Conservation (phyloP, 345 rosid species). For the Alliaria petiolata region DNA sequence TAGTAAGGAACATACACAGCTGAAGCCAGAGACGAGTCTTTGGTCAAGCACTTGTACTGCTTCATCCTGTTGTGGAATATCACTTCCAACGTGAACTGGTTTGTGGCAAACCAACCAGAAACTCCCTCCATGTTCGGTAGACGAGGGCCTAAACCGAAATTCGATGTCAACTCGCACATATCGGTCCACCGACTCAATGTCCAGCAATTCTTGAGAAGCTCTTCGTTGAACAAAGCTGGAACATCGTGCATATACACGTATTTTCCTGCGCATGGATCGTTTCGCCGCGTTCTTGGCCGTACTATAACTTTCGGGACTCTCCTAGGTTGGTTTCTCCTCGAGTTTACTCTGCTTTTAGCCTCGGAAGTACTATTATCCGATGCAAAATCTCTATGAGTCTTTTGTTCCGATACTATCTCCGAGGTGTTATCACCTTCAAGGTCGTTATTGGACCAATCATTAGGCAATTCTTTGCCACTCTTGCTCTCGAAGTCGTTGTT, state of each 20-base stretch:
- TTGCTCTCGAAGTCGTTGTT: background rate
- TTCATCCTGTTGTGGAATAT: slow-evolving; percentile 82
- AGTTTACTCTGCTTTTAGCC: background rate
- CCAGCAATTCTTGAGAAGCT: slow-evolving; percentile 59
- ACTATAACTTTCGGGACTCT: background rate
- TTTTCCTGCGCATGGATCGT: slow-evolving; percentile 44
- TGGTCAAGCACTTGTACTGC: slow-evolving; percentile 66
- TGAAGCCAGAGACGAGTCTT: slow-evolving; percentile 60
- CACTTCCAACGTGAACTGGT: slow-evolving; percentile 74
- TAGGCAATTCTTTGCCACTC: background rate
- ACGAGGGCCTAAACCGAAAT: slow-evolving; percentile 58
- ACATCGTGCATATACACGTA: slow-evolving; percentile 56
- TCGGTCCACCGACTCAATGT: slow-evolving; percentile 52
- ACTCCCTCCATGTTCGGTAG: slow-evolving; percentile 38
- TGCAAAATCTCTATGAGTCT: background rate
- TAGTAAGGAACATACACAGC: slow-evolving; percentile 75
- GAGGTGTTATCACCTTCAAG: slow-evolving; percentile 1
- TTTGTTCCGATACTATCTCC: background rate
- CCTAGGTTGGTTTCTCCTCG: background rate
- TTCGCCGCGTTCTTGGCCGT: slow-evolving; percentile 19
- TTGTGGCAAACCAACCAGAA: slow-evolving; percentile 67
- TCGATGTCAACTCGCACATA: slow-evolving; percentile 56
- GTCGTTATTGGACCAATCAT: background rate
- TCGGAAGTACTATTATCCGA: background rate
- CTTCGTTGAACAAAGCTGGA: slow-evolving; percentile 61